phyloP scores from a whole-genome alignment of 257 asterid species.

The Penstemon newberryi region DNA sequence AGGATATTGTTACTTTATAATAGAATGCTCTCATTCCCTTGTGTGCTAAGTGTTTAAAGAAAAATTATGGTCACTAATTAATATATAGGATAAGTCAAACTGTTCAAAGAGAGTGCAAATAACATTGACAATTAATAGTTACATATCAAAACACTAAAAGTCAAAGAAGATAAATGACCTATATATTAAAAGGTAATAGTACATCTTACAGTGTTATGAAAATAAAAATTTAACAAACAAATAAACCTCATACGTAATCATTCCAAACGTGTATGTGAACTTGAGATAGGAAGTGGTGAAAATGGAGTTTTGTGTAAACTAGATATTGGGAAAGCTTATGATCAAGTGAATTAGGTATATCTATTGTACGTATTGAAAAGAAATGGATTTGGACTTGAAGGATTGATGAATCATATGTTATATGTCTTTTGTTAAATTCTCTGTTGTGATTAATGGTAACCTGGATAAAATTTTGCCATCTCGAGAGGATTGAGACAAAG shows the following conservation, averaged over 20 bases:
- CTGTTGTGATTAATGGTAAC: too few relatives aligned
- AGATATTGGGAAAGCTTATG: too few relatives aligned
- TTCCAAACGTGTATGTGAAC: too few relatives aligned
- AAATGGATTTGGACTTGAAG: too few relatives aligned
- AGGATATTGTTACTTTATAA: neutral
- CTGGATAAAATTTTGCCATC: too few relatives aligned
- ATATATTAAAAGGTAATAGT: constrained; percentile 2
- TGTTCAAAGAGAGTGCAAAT: constrained; percentile 16
- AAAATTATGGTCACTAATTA: constrained; percentile 19
- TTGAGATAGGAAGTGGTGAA: too few relatives aligned
- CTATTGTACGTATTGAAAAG: too few relatives aligned
- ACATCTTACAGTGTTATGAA: constrained; percentile 1
- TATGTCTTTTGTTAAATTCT: too few relatives aligned
- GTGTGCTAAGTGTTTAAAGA: neutral
- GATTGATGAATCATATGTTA: too few relatives aligned
- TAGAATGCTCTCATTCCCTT: constrained; percentile 15
- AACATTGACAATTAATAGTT: neutral
- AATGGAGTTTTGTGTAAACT: neutral
- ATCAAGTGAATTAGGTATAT: too few relatives aligned
- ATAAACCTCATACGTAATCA: too few relatives aligned
- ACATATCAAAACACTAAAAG: neutral
- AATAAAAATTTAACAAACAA: neutral
- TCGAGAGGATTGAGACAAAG: too few relatives aligned
- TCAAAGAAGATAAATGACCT: neutral
- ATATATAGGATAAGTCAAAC: neutral